Base-by-base conservation (phyloP, 2,329 filamentous ascomycete genomes). In the Exophiala bonariae region DNA sequence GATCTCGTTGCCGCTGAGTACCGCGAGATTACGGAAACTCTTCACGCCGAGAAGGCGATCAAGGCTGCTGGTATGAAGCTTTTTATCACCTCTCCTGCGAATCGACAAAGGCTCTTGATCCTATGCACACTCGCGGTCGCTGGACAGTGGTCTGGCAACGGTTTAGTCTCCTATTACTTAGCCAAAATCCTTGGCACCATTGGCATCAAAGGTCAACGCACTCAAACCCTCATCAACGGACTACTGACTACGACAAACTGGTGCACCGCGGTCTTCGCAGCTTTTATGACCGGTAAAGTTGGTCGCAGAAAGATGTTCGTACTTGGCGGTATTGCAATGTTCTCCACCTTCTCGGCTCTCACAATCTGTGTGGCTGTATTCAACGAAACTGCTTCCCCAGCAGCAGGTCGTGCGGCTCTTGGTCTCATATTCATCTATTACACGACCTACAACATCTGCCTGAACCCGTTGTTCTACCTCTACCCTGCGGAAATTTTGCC, bases 1-100 rank as follows among this genome's bases (percentile, higher is more conserved):
- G 40, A 50, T 0, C 28, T 63, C 16, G 53, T 60, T 8, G 78
- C 83, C 58, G 83, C 82, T 61, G 80, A 86, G 63, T 83, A 76
- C 63, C 75, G 74, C 41, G 82, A 87, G 67, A 86, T 86, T 66
- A 77, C 76, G 59, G 75, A 82, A 59, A 83, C 81, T 8, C 77
- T 86, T 43, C 66, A 70, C 38, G 66, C 81, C 50, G 82, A 86
- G 59, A 74, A 74, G 52, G 64, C 72, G 42, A 68, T 70, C 46
- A 65, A 70, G 44, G 66, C 69, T 10, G 37, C 43, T 5, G 30
- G 19, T 50, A 86, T 83, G 63, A 52, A 77, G 13, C 81, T 85
- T 60, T 82, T 86, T 56, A 56, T 86, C 57, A 69, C 68, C 54
- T 86, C 83, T n/a, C 28, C 28, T 8, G 28, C 75, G 30, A 82